phyloP scores from a whole-genome alignment of 352 stramenopile genomes.

The Saprolegnia diclina region DNA sequence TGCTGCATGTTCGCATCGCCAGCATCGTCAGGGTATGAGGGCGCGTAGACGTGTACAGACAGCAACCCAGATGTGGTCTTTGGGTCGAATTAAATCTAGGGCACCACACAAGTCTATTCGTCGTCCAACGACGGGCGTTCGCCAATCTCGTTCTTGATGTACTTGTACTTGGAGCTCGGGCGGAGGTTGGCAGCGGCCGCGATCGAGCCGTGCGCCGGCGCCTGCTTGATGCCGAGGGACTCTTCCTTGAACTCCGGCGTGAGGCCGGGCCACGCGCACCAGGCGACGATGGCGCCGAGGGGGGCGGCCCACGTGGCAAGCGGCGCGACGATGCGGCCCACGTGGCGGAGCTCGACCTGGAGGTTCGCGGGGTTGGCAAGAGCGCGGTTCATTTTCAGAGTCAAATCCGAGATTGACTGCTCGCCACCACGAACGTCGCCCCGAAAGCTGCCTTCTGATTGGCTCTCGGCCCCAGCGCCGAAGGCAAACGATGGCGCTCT shows the following conservation, averaged over 20 bases:
- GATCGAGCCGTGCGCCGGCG: slow-evolving; percentile 25
- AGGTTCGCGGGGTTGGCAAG: slow-evolving; percentile 20
- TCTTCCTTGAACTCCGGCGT: slow-evolving; percentile 70
- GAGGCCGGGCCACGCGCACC: slow-evolving; percentile 66
- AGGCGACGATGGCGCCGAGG: slow-evolving; percentile 44
- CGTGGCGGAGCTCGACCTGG: background rate
- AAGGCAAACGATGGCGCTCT: background rate
- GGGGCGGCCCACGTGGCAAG: slow-evolving; percentile 43
- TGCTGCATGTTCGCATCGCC: too few species aligned
- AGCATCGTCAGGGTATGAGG: too few species aligned
- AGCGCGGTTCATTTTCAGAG: slow-evolving; percentile 8
- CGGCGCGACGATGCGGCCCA: slow-evolving; percentile 7
- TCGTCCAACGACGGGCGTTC: slow-evolving; percentile 68
- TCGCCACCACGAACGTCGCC: background rate
- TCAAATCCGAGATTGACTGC: background rate
- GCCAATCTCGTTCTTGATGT: slow-evolving; percentile 59
- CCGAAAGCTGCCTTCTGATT: background rate
- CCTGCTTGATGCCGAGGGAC: slow-evolving; percentile 49
- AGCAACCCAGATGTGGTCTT: background rate
- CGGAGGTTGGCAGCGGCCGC: slow-evolving; percentile 26
- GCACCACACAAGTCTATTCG: slow-evolving; percentile 30
- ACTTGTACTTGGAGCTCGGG: slow-evolving; percentile 66
- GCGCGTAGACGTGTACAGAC: too few species aligned
- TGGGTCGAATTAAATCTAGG: background rate
- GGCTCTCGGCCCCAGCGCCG: background rate